phyloP scores from a whole-genome alignment of 139 green algal species.

The Chlorella sp. region DNA sequence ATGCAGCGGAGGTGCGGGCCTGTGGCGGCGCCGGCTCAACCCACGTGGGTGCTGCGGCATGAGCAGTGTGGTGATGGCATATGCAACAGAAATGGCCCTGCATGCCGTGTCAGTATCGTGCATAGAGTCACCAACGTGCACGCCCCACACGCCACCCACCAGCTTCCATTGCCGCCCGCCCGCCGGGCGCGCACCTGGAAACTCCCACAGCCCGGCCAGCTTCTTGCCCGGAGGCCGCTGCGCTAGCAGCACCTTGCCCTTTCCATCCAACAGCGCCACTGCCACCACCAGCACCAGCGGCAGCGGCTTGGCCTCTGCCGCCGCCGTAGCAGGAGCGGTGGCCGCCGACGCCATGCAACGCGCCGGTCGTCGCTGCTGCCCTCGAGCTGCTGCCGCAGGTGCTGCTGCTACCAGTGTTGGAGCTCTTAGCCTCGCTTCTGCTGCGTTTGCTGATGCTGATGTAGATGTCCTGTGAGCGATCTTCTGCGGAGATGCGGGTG shows the following conservation, averaged over 20 bases:
- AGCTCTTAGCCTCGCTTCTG: background rate
- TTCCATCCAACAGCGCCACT: conserved; percentile 57
- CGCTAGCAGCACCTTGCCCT: conserved; percentile 67
- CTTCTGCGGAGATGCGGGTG: background rate
- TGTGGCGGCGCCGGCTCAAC: too few species aligned
- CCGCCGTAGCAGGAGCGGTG: background rate
- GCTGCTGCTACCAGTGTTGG: background rate
- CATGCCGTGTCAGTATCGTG: background rate
- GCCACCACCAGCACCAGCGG: conserved; percentile 63
- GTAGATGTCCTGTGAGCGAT: background rate
- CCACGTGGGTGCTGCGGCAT: background rate
- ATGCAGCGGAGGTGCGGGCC: background rate
- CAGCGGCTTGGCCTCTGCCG: background rate
- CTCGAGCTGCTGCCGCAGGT: background rate
- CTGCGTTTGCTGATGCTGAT: background rate
- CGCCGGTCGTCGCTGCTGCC: background rate
- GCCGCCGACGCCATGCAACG: background rate
- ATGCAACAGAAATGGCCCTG: background rate
- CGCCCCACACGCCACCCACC: background rate
- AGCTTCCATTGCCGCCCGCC: background rate
- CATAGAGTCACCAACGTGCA: background rate
- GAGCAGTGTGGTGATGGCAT: background rate
- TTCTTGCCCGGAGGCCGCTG: conserved; percentile 73
- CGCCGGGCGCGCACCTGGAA: background rate
- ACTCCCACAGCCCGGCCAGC: conserved; percentile 66